phyloP scores from a whole-genome alignment of 2,329 filamentous ascomycete genomes.

The Harringtonia aguacate region DNA sequence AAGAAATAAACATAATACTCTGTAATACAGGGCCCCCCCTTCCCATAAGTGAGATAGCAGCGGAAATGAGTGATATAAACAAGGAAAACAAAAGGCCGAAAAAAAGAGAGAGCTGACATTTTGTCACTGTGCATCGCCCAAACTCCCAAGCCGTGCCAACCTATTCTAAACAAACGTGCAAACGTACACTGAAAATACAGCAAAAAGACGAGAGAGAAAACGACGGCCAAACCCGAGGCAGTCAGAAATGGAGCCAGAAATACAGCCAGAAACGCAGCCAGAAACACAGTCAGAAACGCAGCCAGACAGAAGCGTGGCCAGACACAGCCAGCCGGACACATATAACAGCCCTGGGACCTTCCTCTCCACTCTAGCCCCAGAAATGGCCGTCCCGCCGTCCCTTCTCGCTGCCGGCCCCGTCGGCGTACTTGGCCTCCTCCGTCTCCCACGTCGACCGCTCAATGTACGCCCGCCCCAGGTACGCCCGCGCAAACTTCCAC shows the following conservation, averaged over 20 bases:
- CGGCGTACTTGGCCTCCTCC: constrained; percentile 54
- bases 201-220: background rate
- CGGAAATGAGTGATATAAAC: no score
- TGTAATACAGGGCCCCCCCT: no score
- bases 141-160: background rate
- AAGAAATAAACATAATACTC: no score
- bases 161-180: background rate
- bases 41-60: no score
- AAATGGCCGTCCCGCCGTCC: constrained; percentile 16
- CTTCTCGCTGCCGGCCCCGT: constrained; percentile 45
- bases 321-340: background rate
- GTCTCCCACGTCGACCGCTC: constrained; percentile 61
- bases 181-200: no score
- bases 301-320: no score
- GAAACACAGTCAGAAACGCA: no score
- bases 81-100: background rate
- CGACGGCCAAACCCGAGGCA: no score
- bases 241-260: no score
- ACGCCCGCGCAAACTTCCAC: constrained; percentile 65
- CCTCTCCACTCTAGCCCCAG: background rate
- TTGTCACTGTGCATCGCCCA: background rate
- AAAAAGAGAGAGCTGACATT: background rate
- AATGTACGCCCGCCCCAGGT: constrained; percentile 47
- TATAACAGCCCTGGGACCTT: no score
- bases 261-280: no score